Base-by-base conservation (phyloP, 352 stramenopile genomes). In the Phytophthora syringae region DNA sequence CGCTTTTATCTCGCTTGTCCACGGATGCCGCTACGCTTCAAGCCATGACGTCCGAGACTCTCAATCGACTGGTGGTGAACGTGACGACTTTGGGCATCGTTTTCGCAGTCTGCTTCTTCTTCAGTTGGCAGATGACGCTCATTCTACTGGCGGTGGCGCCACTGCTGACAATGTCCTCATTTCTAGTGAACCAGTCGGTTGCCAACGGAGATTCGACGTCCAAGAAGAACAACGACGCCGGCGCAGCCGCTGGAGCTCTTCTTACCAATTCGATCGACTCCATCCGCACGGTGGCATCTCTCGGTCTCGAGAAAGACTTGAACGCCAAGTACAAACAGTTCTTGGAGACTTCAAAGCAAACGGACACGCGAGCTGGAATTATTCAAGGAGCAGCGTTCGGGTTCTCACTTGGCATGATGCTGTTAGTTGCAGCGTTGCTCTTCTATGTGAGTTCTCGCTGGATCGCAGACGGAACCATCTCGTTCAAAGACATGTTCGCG, bases 1-100 rank as follows among this genome's bases (percentile, higher is more conserved):
- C 84, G 0, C 70, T 97, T 9, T 77, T 85, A 0, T 69, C 78
- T 24, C 74, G 84, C 0, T 77, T 97, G 9, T 71, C 88, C 0
- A 90, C 76, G 0, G 89, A 97, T 62, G 87, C 83, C 7, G 77
- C 86, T 12, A 70, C 88, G 6, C 77, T 97, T 0, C 89, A 95
- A 58, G 71, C 80, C 2, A 86, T 90, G 49, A 91, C 88, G 11
- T 80, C 80, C 11, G 89, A 96, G 24, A 72, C 76, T 1, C 67
- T 94, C 25, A 88, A 89, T 51, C 79, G 80, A 16, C 53, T 48
- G 1, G 63, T 95, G 5, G 72, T 85, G n/a, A 86, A 72, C 1
- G 45, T 69, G 28, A 86, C 78, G n/a, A 83, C 92, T 15, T 84
- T 88, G 21, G 64, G 89, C 27, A 67, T 70, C 5, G 64, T 77